Percentiles rank a stretch among this genome's conserved stretches.
phyloP scores from a whole-genome alignment of 208 protist species.

The Trypanosoma cruzi region DNA sequence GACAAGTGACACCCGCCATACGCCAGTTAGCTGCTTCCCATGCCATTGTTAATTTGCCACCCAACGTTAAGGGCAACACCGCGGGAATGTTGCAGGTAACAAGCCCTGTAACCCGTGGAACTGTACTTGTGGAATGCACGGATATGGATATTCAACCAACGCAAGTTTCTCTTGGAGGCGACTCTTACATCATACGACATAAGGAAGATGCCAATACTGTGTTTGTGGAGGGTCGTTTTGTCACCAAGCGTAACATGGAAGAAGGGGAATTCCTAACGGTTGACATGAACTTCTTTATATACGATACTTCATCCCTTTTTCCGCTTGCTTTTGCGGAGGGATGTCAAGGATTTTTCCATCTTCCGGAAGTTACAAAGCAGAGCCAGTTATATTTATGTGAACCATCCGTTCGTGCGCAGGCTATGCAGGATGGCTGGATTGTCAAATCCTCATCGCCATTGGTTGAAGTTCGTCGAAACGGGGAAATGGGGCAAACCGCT shows the following conservation, averaged over 20 bases:
- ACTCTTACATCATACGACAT: conserved; percentile 61
- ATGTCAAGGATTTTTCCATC: conserved; percentile 72
- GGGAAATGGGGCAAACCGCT: conserved; percentile 84
- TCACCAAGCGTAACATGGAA: conserved; percentile 45
- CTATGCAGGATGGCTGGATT: conserved; percentile 83
- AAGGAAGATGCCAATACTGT: conserved; percentile 56
- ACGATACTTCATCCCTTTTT: conserved; percentile 80
- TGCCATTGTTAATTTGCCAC: conserved; percentile 48
- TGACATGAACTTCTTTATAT: conserved; percentile 89
- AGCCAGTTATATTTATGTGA: conserved; percentile 76
- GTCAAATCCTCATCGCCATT: conserved; percentile 55
- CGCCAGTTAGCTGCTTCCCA: conserved; percentile 44
- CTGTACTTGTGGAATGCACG: conserved; percentile 65
- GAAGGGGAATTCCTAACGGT: conserved; percentile 51
- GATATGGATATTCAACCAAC: conserved; percentile 73
- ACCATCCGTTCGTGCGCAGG: conserved; percentile 76
- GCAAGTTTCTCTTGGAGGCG: conserved; percentile 54
- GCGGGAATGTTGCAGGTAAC: conserved; percentile 37
- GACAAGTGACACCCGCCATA: conserved; percentile 58
- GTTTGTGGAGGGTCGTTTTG: conserved; percentile 74
- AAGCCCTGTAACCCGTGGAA: conserved; percentile 36
- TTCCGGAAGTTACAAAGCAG: conserved; percentile 70
- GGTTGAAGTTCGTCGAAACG: conserved; percentile 71
- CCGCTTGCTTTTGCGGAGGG: conserved; percentile 43
- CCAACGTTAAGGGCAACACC: conserved; percentile 29